These are phyloP conservation scores for Ambrosia trifida DNA, from an alignment of 129 eudicot species.

Conservation along the genomic window DNA sequence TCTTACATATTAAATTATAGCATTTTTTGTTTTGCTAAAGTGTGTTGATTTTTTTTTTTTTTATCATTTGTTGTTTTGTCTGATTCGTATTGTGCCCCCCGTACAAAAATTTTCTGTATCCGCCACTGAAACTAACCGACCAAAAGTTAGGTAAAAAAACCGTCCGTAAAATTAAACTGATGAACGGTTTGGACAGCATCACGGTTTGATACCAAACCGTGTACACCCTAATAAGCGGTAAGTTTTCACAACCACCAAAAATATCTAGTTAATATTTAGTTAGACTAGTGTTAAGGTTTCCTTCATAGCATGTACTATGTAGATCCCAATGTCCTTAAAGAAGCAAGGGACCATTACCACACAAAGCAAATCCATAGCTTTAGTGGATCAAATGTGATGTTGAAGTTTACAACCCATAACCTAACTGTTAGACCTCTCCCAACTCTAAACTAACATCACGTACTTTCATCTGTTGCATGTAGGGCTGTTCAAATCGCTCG, in stretches of 20 bases:
- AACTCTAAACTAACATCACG: slow-evolving; percentile 1
- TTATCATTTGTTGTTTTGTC: too few relatives aligned
- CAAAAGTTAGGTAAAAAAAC: too few relatives aligned
- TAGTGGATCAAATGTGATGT: slow-evolving; percentile 27
- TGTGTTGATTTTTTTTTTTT: too few relatives aligned
- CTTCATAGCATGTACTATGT: neutral
- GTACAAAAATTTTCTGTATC: too few relatives aligned
- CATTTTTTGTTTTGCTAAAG: too few relatives aligned
- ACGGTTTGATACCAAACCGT: too few relatives aligned
- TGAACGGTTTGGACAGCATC: too few relatives aligned
- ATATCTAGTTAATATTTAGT: neutral
- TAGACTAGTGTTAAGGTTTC: neutral
- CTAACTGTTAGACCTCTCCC: neutral
- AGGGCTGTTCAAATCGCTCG: too few relatives aligned
- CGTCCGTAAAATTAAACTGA: too few relatives aligned
- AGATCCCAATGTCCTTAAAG: slow-evolving; percentile 8
- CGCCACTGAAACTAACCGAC: too few relatives aligned
- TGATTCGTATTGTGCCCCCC: too few relatives aligned
- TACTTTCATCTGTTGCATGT: neutral
- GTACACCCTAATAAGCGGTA: neutral
- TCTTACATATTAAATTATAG: too few relatives aligned
- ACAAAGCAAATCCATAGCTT: slow-evolving; percentile 23
- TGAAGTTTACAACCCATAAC: slow-evolving; percentile 20
- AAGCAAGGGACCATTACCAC: slow-evolving; percentile 28
- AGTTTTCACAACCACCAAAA: neutral